phyloP scores from a whole-genome alignment of 2,329 filamentous ascomycete genomes.

The Proliferodiscus dingleyae region DNA sequence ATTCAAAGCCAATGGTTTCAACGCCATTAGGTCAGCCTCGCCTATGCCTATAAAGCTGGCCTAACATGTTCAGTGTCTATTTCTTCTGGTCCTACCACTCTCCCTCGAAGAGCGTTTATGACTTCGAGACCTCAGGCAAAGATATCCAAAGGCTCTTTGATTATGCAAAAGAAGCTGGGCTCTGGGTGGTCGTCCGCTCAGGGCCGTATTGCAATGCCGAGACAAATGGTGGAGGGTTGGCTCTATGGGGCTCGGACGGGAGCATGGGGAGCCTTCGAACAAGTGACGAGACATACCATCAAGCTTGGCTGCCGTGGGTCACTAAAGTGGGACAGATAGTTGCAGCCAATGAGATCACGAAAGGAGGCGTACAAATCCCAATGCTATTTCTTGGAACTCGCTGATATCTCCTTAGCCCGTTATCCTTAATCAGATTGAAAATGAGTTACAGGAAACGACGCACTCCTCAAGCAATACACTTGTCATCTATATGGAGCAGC shows the following conservation, averaged over 20 bases:
- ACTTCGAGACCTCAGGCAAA: constrained; percentile 47
- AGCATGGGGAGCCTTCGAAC: constrained; percentile 40
- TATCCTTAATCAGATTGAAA: constrained; percentile 49
- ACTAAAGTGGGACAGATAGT: constrained; percentile 42
- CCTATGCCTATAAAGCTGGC: neutral
- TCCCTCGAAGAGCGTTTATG: constrained; percentile 39
- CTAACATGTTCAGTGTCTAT: constrained; percentile 34
- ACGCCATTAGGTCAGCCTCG: constrained; percentile 38
- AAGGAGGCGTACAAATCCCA: constrained; percentile 35
- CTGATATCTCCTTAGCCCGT: constrained; percentile 33
- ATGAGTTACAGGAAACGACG: constrained; percentile 44
- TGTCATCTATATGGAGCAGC: constrained; percentile 48
- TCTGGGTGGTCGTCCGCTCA: constrained; percentile 46
- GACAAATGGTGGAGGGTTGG: constrained; percentile 42
- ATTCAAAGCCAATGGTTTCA: constrained; percentile 48
- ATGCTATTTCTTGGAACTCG: constrained; percentile 1
- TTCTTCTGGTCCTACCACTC: constrained; percentile 49
- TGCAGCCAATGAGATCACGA: constrained; percentile 44
- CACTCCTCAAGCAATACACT: constrained; percentile 41
- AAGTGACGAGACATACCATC: constrained; percentile 39
- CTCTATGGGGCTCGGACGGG: constrained; percentile 43
- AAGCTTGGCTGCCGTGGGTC: constrained; percentile 45
- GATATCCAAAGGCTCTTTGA: constrained; percentile 47
- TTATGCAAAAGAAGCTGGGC: constrained; percentile 45
- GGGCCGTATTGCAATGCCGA: constrained; percentile 51